These are phyloP conservation scores for Clonostachys rosea DNA, from an alignment of 2,329 filamentous ascomycete species.

Conservation along the genomic window DNA sequence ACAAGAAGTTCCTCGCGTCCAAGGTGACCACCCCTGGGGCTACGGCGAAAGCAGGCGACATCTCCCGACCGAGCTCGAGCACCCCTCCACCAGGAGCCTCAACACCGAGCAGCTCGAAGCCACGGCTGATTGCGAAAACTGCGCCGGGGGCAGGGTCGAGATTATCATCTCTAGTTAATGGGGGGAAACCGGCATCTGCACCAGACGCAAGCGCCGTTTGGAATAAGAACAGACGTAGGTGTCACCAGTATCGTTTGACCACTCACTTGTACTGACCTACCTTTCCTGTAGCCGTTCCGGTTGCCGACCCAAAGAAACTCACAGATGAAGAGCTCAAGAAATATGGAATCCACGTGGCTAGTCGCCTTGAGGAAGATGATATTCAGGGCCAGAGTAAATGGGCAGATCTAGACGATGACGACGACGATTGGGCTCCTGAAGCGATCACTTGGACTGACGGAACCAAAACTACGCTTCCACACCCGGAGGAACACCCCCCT, in stretches of 20 bases:
- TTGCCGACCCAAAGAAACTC: slow-evolving; percentile 72
- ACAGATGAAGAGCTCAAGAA: slow-evolving; percentile 86
- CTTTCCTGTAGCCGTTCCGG: slow-evolving; percentile 45
- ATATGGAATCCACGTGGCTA: slow-evolving; percentile 82
- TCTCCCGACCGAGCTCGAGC: slow-evolving; percentile 39
- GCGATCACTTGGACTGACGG: slow-evolving; percentile 86
- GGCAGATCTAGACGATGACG: slow-evolving; percentile 87
- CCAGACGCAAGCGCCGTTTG: slow-evolving; percentile 74
- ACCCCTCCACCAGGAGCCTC: slow-evolving; percentile 40
- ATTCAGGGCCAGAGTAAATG: slow-evolving; percentile 73
- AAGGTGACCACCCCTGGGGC: slow-evolving; percentile 48
- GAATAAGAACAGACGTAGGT: slow-evolving; percentile 84
- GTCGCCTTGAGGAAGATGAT: slow-evolving; percentile 72
- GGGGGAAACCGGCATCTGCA: slow-evolving; percentile 53
- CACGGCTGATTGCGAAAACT: slow-evolving; percentile 72
- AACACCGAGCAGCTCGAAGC: slow-evolving; percentile 51
- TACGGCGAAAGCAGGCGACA: slow-evolving; percentile 45
- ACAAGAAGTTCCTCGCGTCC: slow-evolving; percentile 76
- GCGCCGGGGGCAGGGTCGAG: slow-evolving; percentile 49
- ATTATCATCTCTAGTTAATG: slow-evolving; percentile 38
- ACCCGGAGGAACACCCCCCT: slow-evolving; percentile 44
- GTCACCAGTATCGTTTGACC: not conserved
- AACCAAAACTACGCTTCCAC: slow-evolving; percentile 72
- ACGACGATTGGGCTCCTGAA: slow-evolving; percentile 83
- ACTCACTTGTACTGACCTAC: not conserved